These are phyloP conservation scores for Tuber borchii DNA, from an alignment of 495 filamentous ascomycete genomes.

Conservation along the genomic window DNA sequence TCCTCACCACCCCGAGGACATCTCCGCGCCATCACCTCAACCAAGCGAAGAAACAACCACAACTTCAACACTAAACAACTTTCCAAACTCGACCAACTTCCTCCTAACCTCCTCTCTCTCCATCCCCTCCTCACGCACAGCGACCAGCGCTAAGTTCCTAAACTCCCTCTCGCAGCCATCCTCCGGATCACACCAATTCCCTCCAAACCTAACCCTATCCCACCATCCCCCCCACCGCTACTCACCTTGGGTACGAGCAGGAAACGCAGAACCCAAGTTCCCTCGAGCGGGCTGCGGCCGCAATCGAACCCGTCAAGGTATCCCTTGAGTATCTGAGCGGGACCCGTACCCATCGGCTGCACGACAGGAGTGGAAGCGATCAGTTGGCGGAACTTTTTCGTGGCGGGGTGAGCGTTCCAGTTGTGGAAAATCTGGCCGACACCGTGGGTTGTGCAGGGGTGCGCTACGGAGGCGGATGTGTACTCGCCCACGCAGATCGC, in stretches of 20 bases:
- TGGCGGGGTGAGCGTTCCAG: slow-evolving; percentile 20
- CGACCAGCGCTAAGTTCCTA: slow-evolving; percentile 25
- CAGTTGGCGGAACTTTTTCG: slow-evolving; percentile 32
- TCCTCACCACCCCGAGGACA: neutral
- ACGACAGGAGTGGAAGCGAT: slow-evolving; percentile 32
- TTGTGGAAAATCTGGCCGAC: slow-evolving; percentile 30
- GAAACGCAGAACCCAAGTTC: slow-evolving; percentile 31
- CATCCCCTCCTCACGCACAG: slow-evolving; percentile 27
- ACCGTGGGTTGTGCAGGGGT: slow-evolving; percentile 23
- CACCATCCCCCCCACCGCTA: slow-evolving; percentile 19
- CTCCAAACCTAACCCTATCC: slow-evolving; percentile 7
- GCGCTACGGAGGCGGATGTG: slow-evolving; percentile 28
- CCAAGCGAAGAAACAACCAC: slow-evolving; percentile 31
- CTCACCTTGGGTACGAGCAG: slow-evolving; percentile 21
- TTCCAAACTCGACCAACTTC: slow-evolving; percentile 32
- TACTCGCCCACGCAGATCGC: slow-evolving; percentile 34
- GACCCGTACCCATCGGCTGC: slow-evolving; percentile 29
- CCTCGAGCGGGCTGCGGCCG: slow-evolving; percentile 17
- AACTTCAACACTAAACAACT: slow-evolving; percentile 30
- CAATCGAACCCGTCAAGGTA: slow-evolving; percentile 35
- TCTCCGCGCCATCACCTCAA: neutral
- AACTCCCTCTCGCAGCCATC: slow-evolving; percentile 24
- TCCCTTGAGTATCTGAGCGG: slow-evolving; percentile 29
- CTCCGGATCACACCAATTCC: slow-evolving; percentile 27
- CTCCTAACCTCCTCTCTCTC: slow-evolving; percentile 26